These are phyloP conservation scores for Actinidia polygama DNA, from an alignment of 179 eudicot genomes.

Conservation along the genomic window DNA sequence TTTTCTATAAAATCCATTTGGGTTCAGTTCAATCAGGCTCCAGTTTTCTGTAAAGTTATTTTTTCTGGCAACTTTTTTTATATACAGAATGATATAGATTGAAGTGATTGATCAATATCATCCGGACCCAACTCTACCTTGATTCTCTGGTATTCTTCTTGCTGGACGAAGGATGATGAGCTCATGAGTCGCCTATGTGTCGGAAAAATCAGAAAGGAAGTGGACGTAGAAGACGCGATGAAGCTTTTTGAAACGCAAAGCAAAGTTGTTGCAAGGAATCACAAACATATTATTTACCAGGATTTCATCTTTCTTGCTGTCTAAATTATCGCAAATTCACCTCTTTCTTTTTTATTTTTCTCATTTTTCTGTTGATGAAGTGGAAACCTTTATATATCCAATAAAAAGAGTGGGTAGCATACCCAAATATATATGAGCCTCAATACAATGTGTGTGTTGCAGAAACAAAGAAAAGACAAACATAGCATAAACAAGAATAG, in stretches of 20 bases:
- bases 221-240: neutral
- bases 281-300: neutral
- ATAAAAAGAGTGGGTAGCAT: too few relatives aligned
- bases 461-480: too few relatives aligned
- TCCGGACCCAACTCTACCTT: neutral
- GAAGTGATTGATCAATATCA: too few relatives aligned
- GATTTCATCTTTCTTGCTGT: conserved; percentile 17
- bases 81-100: neutral
- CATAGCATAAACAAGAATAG: too few relatives aligned
- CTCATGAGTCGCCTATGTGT: neutral
- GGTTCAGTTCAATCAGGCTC: too few relatives aligned
- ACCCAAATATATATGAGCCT: too few relatives aligned
- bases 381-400: too few relatives aligned
- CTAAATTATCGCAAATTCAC: neutral
- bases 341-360: neutral
- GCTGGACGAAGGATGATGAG: neutral
- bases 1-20: too few relatives aligned
- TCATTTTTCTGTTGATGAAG: neutral
- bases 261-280: conserved; percentile 10
- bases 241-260: neutral
- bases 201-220: neutral
- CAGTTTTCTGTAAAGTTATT: too few relatives aligned
- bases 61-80: neutral
- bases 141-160: neutral
- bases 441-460: too few relatives aligned